These are phyloP conservation scores for Mycena crocata DNA, from an alignment of 768 basidiomycete genomes.

Conservation along the genomic window DNA sequence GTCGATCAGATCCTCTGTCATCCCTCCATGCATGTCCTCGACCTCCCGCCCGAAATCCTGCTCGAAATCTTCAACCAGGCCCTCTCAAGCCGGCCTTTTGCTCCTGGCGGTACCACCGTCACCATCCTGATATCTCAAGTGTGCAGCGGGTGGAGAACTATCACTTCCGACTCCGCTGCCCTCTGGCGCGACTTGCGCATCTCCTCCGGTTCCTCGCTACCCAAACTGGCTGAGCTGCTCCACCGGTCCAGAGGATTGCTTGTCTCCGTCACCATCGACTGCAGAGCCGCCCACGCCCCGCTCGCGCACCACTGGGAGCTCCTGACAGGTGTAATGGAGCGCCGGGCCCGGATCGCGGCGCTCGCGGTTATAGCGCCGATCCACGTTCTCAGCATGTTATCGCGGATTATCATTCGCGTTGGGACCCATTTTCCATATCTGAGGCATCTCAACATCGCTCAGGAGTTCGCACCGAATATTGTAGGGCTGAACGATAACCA, in stretches of 20 bases:
- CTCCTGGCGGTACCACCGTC: neutral
- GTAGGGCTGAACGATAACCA: neutral
- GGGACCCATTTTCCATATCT: neutral
- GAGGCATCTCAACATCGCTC: neutral
- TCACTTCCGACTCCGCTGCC: neutral
- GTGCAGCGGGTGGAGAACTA: conserved; percentile 5
- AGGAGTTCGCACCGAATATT: neutral
- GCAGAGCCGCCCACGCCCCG: neutral
- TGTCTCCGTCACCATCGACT: conserved; percentile 11
- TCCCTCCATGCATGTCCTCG: conserved; percentile 11
- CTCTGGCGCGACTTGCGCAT: conserved; percentile 21
- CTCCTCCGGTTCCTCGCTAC: neutral
- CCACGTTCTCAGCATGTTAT: conserved; percentile 14
- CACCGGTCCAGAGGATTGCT: neutral
- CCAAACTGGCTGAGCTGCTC: conserved; percentile 1
- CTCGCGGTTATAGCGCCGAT: conserved; percentile 8
- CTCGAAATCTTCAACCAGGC: conserved; percentile 14
- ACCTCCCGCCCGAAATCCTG: conserved; percentile 15
- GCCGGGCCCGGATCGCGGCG: conserved; percentile 2
- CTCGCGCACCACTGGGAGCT: neutral
- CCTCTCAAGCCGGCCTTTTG: neutral
- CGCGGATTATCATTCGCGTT: neutral
- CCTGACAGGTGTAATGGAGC: neutral
- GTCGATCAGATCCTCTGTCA: neutral
- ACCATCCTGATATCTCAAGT: conserved; percentile 15